Conservation (phyloP, 2,329 filamentous ascomycete genomes). For the Xylaria sp. region DNA sequence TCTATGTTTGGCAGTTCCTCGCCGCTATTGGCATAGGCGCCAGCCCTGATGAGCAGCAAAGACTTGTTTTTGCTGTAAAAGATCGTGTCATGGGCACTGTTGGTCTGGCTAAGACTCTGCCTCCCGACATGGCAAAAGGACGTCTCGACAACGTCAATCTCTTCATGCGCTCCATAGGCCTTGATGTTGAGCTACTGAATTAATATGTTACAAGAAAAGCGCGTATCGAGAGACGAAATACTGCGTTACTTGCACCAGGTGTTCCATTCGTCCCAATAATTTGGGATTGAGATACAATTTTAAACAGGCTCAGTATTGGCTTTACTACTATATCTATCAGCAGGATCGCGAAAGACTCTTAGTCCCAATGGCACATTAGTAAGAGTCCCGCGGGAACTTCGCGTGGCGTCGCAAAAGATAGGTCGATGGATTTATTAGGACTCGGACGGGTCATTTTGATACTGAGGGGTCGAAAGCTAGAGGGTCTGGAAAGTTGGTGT, state of each 20-base stretch:
- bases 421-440: slow-evolving; percentile 35
- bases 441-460: slow-evolving; percentile 40
- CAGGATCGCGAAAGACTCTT: background rate
- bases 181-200: slow-evolving; percentile 84
- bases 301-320: background rate
- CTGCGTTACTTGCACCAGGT: slow-evolving; percentile 15
- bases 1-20: slow-evolving; percentile 98
- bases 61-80: slow-evolving; percentile 94
- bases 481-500: slow-evolving; percentile 38
- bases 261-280: background rate
- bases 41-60: slow-evolving; percentile 92
- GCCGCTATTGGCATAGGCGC: slow-evolving; percentile 95
- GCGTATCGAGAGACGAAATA: background rate
- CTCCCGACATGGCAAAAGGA: slow-evolving; percentile 83
- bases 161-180: slow-evolving; percentile 98
- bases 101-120: slow-evolving; percentile 85
- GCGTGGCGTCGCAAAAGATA: slow-evolving; percentile 22
- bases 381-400: slow-evolving; percentile 4
- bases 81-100: slow-evolving; percentile 98
- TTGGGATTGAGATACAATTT: slow-evolving; percentile 6
- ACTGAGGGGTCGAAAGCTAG: slow-evolving; percentile 35
- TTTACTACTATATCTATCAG: slow-evolving; percentile 14
- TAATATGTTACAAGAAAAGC: slow-evolving; percentile 9
- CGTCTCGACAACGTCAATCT: slow-evolving; percentile 93
- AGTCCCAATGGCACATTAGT: slow-evolving; percentile 14